A percentile compares a stretch with the other conserved stretches of the same genome.
Conservation (phyloP, 768 basidiomycete species). For the Lentinula raphanica region DNA sequence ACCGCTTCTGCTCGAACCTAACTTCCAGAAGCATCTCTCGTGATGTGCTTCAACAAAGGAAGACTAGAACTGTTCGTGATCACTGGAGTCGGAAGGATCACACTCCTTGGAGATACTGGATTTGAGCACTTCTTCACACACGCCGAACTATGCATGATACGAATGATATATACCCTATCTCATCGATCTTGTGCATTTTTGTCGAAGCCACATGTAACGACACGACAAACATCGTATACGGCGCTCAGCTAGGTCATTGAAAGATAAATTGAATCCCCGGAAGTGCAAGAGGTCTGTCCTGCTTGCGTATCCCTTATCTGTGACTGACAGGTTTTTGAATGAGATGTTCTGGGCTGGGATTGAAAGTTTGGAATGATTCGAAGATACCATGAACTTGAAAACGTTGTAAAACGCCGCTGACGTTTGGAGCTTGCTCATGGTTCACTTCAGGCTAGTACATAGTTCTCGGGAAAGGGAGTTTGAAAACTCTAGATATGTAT, state of each 20-base stretch:
- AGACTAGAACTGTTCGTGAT: not conserved
- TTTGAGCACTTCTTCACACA: constrained; percentile 2
- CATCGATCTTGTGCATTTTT: not conserved
- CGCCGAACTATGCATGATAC: not conserved
- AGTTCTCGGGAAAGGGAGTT: not conserved
- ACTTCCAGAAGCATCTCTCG: not conserved
- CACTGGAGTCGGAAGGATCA: not conserved
- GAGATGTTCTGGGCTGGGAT: not conserved
- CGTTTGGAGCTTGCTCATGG: not conserved
- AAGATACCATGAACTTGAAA: not conserved
- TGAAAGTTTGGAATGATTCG: too few species aligned
- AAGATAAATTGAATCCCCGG: too few species aligned
- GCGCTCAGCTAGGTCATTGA: too few species aligned
- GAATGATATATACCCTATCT: not conserved
- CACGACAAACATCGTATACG: too few species aligned
- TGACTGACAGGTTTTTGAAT: too few species aligned
- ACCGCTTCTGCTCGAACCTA: not conserved
- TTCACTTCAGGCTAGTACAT: not conserved
- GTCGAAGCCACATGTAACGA: too few species aligned
- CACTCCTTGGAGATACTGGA: not conserved
- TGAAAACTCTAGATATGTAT: too few species aligned
- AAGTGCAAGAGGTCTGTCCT: too few species aligned
- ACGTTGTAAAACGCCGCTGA: not conserved
- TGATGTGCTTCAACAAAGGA: not conserved
- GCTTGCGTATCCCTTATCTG: too few species aligned